Conservation (phyloP, 106 monocot species). For the Dendrobium huoshanense region DNA sequence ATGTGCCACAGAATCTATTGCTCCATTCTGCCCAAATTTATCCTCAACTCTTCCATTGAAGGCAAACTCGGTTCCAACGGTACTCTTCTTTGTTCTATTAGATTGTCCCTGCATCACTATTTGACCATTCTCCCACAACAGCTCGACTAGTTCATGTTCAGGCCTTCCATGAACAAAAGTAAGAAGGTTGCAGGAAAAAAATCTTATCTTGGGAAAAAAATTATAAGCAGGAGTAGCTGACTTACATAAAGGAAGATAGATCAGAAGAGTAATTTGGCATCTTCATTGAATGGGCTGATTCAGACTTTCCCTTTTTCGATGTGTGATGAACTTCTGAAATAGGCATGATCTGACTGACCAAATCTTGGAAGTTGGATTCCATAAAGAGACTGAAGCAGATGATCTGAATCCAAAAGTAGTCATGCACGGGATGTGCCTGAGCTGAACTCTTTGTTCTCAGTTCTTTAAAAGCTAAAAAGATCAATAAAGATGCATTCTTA, state of each 20-base stretch:
- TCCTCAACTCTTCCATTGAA: slow-evolving; percentile 21
- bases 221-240: background rate
- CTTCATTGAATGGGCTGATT: background rate
- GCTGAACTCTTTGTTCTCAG: too few relatives aligned
- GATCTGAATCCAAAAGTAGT: background rate
- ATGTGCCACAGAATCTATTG: slow-evolving; percentile 2
- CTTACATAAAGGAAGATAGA: background rate
- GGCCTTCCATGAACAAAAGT: slow-evolving; percentile 16
- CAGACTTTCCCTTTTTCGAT: background rate
- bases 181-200: background rate
- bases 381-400: background rate
- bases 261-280: background rate
- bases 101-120: slow-evolving; percentile 48
- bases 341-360: background rate
- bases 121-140: slow-evolving; percentile 64
- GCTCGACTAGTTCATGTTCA: slow-evolving; percentile 43
- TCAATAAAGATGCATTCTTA: background rate
- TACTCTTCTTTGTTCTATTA: slow-evolving; percentile 20
- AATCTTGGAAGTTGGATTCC: too few relatives aligned
- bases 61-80: background rate
- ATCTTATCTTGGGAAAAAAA: background rate
- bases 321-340: background rate
- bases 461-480: too few relatives aligned
- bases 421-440: too few relatives aligned
- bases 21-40: slow-evolving; percentile 13